Evolutionary conservation across 345 rosid genomes (phyloP).

Genomic region (sweet orange (Citrus sinensis)): DVS_A1.0 CM039162.1:7736501-7737000

Average conservation of each 20-base stretch:
- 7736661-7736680: conserved; percentile 24
- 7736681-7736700: conserved; percentile 76
- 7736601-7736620: not conserved
- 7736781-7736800: conserved; percentile 83
- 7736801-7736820: conserved; percentile 82
- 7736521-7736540: not conserved
- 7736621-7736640: not conserved
- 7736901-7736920: conserved; percentile 28
- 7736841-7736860: not conserved
- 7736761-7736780: conserved; percentile 83
- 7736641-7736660: not conserved
- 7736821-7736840: not conserved
- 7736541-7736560: conserved; percentile 80
- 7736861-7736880: conserved; percentile 1
- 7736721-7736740: conserved; percentile 66
- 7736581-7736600: conserved; percentile 57
- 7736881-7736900: not conserved
- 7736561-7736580: conserved; percentile 96
- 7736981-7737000: conserved; percentile 88
- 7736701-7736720: conserved; percentile 76
- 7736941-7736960: conserved; percentile 67
- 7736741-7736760: conserved; percentile 94
- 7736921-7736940: conserved; percentile 63
- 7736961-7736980: conserved; percentile 84
- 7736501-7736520: not conserved